Evolutionary conservation across 2,329 filamentous ascomycete genomes (phyloP), one percentile per base, ranked within the genome.

Genomic region (Cercospora sp.): DNA sequence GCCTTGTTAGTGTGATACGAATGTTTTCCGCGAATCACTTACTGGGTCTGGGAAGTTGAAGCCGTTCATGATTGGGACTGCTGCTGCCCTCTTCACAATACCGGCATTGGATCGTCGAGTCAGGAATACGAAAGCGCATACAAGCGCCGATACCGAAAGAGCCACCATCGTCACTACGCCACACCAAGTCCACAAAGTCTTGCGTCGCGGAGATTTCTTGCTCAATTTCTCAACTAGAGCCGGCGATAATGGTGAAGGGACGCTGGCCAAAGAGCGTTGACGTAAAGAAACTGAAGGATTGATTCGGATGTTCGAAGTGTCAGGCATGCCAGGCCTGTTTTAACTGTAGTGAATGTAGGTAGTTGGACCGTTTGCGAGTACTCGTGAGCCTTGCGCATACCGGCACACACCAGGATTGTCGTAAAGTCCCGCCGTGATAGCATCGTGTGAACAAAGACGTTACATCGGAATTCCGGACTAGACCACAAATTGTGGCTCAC

Each of bases 41-140:
- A 23, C 60, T 4, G 80, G 80, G 62, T 79, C 67, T 3, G 86
- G 81, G 73, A 88, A 88, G 77, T 88, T 82, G 28, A 75, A 73
- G 45, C 73, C 73, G 23, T 71, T 70, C 57, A 76, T 72, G 64
- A 71, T 68, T 1, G 75, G 72, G 2, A 65, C 71, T 31, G 69
- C 63, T 16, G 65, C 67, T 58, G 61, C 65, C 59, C 72, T 64
- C 40, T 68, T 68, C 18, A 30, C 36, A 9, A 28, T 31, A n/a
- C 53, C 26, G 2, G 26, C 53, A 58, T 58, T 58, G 26, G 53
- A 58, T n/a, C 26, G 26, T 18, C 53, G 26, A 3, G 23, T 18
- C 30, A 58, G 26, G 30, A 58, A 26, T 10, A 58, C n/a, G 16
- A 58, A n/a, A 26, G 53, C 53, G 53, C 53, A 30, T 13, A 30